Percentiles rank a stretch among this genome's conserved stretches.
Conservation (phyloP, 352 stramenopile species). For the Plasmopara halstedii region DNA sequence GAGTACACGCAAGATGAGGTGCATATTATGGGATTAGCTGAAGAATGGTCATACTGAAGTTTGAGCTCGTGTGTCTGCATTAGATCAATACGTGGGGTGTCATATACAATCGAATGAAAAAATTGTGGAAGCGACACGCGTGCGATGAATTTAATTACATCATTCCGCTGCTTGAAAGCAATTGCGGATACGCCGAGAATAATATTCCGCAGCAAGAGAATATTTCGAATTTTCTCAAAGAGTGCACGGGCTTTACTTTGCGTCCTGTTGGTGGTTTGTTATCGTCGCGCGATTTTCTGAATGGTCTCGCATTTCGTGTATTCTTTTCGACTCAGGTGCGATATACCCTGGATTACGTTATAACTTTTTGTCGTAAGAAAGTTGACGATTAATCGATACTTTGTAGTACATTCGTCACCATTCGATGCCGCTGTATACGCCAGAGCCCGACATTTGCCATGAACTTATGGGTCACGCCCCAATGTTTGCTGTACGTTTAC, state of each 20-base stretch:
- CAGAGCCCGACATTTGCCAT: conserved; percentile 98
- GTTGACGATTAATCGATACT: too few species aligned
- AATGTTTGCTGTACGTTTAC: conserved; percentile 88
- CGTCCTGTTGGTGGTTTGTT: conserved; percentile 93
- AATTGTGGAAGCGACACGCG: conserved; percentile 90
- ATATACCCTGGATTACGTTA: neutral
- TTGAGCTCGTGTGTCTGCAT: neutral
- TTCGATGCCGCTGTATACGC: conserved; percentile 94
- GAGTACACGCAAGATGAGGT: conserved; percentile 94
- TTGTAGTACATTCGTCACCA: conserved; percentile 92
- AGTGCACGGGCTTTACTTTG: conserved; percentile 89
- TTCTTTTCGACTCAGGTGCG: conserved; percentile 94
- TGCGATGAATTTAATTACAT: conserved; percentile 97
- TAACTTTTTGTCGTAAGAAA: too few species aligned
- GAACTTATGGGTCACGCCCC: conserved; percentile 94
- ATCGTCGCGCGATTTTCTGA: conserved; percentile 96
- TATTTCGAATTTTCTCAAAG: conserved; percentile 92
- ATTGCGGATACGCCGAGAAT: conserved; percentile 91
- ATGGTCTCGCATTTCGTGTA: conserved; percentile 95
- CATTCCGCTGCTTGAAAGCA: conserved; percentile 88
- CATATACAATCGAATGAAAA: conserved; percentile 93
- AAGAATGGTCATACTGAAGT: neutral
- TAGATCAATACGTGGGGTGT: conserved; percentile 82
- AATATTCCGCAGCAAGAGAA: conserved; percentile 94
- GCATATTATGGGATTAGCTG: neutral